Conservation (phyloP, 1,284 basidiomycete species). For the Bondarzewia mesenterica region DNA sequence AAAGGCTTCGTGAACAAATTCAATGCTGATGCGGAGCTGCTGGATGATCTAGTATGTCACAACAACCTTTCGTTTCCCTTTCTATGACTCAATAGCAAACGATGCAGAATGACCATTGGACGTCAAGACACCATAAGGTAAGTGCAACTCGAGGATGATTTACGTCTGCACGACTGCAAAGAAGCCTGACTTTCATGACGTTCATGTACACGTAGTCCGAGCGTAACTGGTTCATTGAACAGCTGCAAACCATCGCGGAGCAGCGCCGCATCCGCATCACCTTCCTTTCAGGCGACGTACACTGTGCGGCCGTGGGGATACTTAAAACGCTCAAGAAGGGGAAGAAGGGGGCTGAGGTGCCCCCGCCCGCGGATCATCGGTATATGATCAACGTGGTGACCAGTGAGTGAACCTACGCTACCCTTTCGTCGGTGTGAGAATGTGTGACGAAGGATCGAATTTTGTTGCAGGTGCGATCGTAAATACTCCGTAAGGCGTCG, state of each 20-base stretch:
- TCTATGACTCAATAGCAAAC: neutral
- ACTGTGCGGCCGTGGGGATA: conserved; percentile 77
- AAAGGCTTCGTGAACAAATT: conserved; percentile 87
- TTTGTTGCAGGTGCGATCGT: conserved; percentile 57
- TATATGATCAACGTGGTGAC: conserved; percentile 85
- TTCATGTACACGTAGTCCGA: conserved; percentile 63
- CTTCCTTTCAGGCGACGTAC: conserved; percentile 89
- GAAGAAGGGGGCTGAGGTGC: conserved; percentile 40
- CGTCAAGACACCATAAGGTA: conserved; percentile 74
- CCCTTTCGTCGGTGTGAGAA: neutral
- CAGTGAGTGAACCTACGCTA: conserved; percentile 37
- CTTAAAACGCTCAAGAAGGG: conserved; percentile 61
- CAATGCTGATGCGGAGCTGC: conserved; percentile 82
- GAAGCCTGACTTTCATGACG: neutral
- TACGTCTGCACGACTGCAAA: neutral
- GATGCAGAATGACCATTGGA: conserved; percentile 85
- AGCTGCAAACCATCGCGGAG: conserved; percentile 65
- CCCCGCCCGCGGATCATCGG: conserved; percentile 57
- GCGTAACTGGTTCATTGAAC: conserved; percentile 83
- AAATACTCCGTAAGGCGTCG: conserved; percentile 71
- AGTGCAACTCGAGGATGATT: too few species aligned
- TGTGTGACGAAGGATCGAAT: neutral
- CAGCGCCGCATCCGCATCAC: conserved; percentile 61
- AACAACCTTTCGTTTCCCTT: neutral
- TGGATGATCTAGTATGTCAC: conserved; percentile 76